Base-by-base conservation (phyloP, 116 monocot genomes). In the Posidonia oceanica region DNA sequence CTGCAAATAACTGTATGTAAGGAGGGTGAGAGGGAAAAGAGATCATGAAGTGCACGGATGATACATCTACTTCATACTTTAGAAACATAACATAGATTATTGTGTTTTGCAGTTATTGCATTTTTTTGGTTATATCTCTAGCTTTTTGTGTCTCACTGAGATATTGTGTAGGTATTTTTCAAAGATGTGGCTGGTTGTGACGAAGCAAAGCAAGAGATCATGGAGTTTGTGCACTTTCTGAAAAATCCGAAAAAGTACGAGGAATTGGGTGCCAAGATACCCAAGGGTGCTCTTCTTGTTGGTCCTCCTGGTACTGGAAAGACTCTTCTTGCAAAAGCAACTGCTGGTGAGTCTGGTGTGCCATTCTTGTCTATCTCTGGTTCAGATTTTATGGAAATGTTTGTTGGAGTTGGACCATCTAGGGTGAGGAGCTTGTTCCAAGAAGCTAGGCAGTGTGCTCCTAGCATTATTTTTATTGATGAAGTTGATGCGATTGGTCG, bases 321-420 rank as follows among this genome's bases (percentile, higher is more conserved):
- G 69, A 99, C 99, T 23, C 94, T 93, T 67, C 88, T 99, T 69
- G 99, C 99, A 36, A 99, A 99, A 81, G 99, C 99, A 68, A 93
- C 91, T 21, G 99, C 93, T 8, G 99, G 99, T 57, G 99, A 99
- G 79, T 99, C 99, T 60, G 91, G 70, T 44, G 99, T 99, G 29
- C 99, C 99, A 12, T 99, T 99, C 57, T 73, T 99, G 68, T 99
- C 94, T 23, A 93, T 99, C 40, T 90, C 99, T 74, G 99, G 99
- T 71, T 99, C 99, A 54, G 99, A 99, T 76, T 99, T 99, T 68
- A 93, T 93, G 93, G 99, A 99, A 74, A 99, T 99, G 90, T 93
- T 99, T 83, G 99, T 99, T 77, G 99, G 99, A 53, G 99, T 99
- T 61, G 99, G 99, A 54, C 99, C 99, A 44, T 88, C 90, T 22